These are phyloP conservation scores for Boletus vinaceobasis DNA, from an alignment of 768 basidiomycete species.

Conservation along the genomic window DNA sequence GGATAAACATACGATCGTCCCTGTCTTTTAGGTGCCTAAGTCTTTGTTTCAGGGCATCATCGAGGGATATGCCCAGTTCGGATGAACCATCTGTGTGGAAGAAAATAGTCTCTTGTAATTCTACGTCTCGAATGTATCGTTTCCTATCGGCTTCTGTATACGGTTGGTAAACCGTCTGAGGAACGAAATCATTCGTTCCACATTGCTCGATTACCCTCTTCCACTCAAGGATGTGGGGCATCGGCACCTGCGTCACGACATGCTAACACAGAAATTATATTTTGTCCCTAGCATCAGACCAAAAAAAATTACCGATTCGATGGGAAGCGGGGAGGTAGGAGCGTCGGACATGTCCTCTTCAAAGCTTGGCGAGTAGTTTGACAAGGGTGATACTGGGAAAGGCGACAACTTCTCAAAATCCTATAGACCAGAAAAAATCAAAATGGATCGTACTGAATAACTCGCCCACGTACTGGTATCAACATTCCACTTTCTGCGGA, in stretches of 20 bases:
- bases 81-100: slow-evolving; percentile 53
- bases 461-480: slow-evolving; percentile 8
- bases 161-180: slow-evolving; percentile 70
- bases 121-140: slow-evolving; percentile 71
- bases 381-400: slow-evolving; percentile 11
- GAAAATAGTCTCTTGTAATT: slow-evolving; percentile 60
- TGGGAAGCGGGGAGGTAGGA: background rate
- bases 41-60: slow-evolving; percentile 60
- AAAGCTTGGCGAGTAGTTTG: background rate
- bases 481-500: background rate
- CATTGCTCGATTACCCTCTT: slow-evolving; percentile 18
- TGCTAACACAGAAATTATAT: slow-evolving; percentile 19
- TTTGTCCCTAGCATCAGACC: background rate
- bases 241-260: slow-evolving; percentile 14
- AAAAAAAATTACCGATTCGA: slow-evolving; percentile 12
- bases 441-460: background rate
- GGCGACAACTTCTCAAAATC: slow-evolving; percentile 6
- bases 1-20: slow-evolving; percentile 65
- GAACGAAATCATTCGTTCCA: slow-evolving; percentile 51
- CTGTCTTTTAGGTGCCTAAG: slow-evolving; percentile 53
- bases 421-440: slow-evolving; percentile 10
- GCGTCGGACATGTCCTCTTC: background rate
- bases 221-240: slow-evolving; percentile 29
- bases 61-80: slow-evolving; percentile 59
- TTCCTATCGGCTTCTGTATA: slow-evolving; percentile 74